Evolutionary conservation across 139 green algal genomes (phyloP).

Genomic region (Chlorella vulgaris): DNA sequence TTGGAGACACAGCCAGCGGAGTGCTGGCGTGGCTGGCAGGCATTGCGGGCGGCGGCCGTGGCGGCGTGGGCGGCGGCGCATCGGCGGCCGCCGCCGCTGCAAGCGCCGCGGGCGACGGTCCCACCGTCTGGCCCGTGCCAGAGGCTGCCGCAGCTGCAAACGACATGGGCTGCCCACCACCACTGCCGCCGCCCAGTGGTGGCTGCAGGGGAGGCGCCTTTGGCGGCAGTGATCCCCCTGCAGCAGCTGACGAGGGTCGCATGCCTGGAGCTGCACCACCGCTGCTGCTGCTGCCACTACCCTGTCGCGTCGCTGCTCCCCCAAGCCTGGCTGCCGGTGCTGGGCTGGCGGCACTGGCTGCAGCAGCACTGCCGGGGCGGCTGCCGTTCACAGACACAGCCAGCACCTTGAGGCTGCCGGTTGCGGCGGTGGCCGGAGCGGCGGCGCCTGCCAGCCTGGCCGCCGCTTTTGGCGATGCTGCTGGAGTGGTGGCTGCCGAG

Average conservation of each 20-base stretch:
- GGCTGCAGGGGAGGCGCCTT: not conserved
- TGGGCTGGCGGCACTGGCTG: not conserved
- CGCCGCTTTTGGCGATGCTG: not conserved
- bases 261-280: not conserved
- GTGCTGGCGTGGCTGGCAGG: constrained; percentile 10
- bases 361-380: not conserved
- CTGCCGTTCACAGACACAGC: constrained; percentile 11
- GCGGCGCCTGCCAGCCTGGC: not conserved
- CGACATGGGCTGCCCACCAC: not conserved
- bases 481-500: not conserved
- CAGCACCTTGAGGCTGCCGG: not conserved
- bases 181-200: not conserved
- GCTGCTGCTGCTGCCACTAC: not conserved
- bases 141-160: constrained; percentile 7
- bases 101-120: not conserved
- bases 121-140: constrained; percentile 19
- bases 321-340: constrained; percentile 7
- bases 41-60: not conserved
- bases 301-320: too few relatives aligned
- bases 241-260: not conserved
- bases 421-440: not conserved
- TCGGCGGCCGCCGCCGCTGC: not conserved
- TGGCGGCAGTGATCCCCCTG: not conserved
- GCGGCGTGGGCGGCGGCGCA: not conserved
- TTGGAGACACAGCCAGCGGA: not conserved